Conservation (phyloP, 768 basidiomycete genomes). For the Trametes cubensis region DNA sequence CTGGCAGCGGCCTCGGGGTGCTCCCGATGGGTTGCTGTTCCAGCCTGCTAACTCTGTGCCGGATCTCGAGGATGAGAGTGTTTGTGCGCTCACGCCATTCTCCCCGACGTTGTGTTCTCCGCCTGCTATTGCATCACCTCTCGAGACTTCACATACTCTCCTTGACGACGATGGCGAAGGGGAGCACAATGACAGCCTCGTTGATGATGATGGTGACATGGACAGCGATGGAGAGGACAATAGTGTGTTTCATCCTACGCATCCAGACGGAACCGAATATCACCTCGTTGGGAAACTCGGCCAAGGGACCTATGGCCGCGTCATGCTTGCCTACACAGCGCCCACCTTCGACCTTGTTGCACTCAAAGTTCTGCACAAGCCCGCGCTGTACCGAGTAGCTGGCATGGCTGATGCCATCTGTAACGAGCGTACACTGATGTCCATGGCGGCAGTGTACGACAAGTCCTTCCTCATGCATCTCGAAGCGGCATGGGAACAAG, state of each 20-base stretch:
- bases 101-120: no score
- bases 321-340: conserved; percentile 21
- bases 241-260: background rate
- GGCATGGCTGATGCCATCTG: background rate
- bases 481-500: conserved; percentile 28
- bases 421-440: conserved; percentile 23
- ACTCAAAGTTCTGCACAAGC: conserved; percentile 32
- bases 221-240: no score
- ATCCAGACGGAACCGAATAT: conserved; percentile 10
- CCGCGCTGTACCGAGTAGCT: background rate
- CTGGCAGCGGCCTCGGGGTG: no score
- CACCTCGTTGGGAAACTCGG: conserved; percentile 19
- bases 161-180: no score
- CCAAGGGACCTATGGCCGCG: conserved; percentile 23
- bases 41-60: no score
- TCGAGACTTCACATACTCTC: no score
- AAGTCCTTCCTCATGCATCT: conserved; percentile 20
- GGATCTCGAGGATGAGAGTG: no score
- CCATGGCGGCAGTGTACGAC: conserved; percentile 1
- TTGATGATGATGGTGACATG: no score
- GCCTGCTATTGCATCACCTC: no score
- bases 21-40: no score
- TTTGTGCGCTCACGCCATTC: no score
- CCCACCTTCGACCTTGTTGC: conserved; percentile 19
- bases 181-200: no score